These are phyloP conservation scores for Aspergillus funiculosus DNA, from an alignment of 495 filamentous ascomycete species.

Conservation along the genomic window DNA sequence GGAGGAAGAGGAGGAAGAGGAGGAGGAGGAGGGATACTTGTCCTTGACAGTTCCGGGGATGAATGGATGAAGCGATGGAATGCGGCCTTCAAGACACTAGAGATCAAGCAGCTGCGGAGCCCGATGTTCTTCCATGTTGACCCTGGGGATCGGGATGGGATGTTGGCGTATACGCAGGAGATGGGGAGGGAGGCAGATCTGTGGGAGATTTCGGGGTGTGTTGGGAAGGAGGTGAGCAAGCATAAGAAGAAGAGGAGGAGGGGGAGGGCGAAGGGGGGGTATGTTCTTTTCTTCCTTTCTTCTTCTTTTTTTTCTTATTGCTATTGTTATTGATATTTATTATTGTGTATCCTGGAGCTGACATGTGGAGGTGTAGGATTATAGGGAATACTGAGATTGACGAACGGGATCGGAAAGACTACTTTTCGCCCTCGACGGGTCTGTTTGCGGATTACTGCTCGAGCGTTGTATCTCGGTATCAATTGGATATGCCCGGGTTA, in stretches of 20 bases:
- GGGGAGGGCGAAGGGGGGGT: constrained; percentile 29
- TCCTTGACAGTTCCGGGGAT: constrained; percentile 48
- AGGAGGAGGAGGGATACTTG: constrained; percentile 22
- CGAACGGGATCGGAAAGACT: constrained; percentile 60
- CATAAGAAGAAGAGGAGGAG: too few relatives aligned
- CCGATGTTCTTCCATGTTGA: constrained; percentile 67
- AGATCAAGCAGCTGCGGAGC: constrained; percentile 55
- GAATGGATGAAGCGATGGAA: constrained; percentile 56
- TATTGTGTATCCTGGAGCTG: neutral
- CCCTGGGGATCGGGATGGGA: constrained; percentile 56
- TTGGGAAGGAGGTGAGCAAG: too few relatives aligned
- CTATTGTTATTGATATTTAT: neutral
- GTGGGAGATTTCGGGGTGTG: constrained; percentile 53
- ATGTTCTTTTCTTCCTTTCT: constrained; percentile 9
- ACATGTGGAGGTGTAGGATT: constrained; percentile 19
- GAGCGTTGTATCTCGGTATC: constrained; percentile 48
- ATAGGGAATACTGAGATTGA: constrained; percentile 46
- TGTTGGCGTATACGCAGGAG: constrained; percentile 54
- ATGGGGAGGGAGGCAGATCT: constrained; percentile 45
- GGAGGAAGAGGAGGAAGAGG: neutral
- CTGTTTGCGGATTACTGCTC: constrained; percentile 55
- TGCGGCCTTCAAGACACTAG: constrained; percentile 47
- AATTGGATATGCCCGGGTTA: constrained; percentile 36
- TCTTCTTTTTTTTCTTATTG: neutral
- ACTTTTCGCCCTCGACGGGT: constrained; percentile 52